Evolutionary conservation across 129 eudicot genomes (phyloP), one percentile per base, ranked within the genome.

Genomic region (Centella asiatica): DNA sequence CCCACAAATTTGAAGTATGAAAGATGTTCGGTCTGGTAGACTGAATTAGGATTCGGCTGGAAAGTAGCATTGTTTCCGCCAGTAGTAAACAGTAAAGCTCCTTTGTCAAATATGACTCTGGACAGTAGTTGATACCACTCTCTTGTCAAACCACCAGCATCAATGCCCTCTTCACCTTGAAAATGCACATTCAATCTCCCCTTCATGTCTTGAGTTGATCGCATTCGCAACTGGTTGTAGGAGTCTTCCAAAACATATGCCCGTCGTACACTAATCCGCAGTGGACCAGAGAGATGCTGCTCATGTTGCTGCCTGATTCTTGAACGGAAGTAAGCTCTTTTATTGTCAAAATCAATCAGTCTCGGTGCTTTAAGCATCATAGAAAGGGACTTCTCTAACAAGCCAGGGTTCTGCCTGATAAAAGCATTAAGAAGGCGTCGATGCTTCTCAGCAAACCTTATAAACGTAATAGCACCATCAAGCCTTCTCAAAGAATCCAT

Each of bases 141-240:
- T 81, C 99, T 84, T 5, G 99, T 92, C 78, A 92, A 81, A 64
- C 99, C 99, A 66, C 99, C 99, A 68, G 95, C 99, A 79, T 92
- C 99, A 70, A 92, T 87, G 55, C 99, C 99, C 76, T 92, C 99
- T 87, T 92, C 99, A 60, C 96, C 96, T 87, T 87, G 99, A 78
- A 92, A 92, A 76, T 92, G 99, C 45, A 92, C 99, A 70, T 92
- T 92, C 72, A 92, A 80, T 20, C 99, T 89, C 32, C 96, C 96
- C 77, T 82, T 92, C 23, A 92, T 76, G 53, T 87, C 99, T 69
- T 80, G 95, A 48, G 40, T 87, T 42, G 99, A 83, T 52, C 92
- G 76, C 96, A 87, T 87, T 15, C 99, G 83, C 57, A 92, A 69
- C 79, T 92, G 96, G 77, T 92, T 92, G 44, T 92, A 92, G 4